Evolutionary conservation across 139 green algal species (phyloP).

Genomic region (Trebouxia sp.): DNA sequence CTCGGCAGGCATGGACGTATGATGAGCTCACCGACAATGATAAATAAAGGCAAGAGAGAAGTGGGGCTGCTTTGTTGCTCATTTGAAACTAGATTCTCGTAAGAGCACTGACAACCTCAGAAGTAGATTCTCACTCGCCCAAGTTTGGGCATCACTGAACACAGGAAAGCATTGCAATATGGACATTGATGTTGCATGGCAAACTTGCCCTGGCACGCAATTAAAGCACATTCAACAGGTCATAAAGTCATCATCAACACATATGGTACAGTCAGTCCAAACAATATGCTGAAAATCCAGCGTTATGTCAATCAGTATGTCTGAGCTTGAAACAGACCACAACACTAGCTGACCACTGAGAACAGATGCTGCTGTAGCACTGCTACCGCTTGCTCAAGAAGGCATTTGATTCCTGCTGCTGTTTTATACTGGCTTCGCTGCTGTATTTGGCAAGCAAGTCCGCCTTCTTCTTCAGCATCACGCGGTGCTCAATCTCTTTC

Average conservation of each 20-base stretch:
- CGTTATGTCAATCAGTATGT: background rate
- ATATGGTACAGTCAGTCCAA: background rate
- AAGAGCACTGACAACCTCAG: too few relatives aligned
- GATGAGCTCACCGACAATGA: too few relatives aligned
- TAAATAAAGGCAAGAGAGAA: too few relatives aligned
- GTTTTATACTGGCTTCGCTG: slow-evolving; percentile 57
- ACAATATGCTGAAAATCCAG: background rate
- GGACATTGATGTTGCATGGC: too few relatives aligned
- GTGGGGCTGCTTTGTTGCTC: too few relatives aligned
- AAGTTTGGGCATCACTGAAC: too few relatives aligned
- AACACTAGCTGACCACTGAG: background rate
- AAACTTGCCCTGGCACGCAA: too few relatives aligned
- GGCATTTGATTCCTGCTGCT: slow-evolving; percentile 76
- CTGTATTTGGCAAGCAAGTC: slow-evolving; percentile 89
- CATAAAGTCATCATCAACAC: background rate
- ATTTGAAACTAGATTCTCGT: too few relatives aligned
- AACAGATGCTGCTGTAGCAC: background rate
- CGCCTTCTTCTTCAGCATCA: slow-evolving; percentile 94
- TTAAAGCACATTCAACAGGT: too few relatives aligned
- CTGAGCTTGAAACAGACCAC: background rate
- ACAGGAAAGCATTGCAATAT: too few relatives aligned
- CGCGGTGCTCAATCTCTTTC: slow-evolving; percentile 87
- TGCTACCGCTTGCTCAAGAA: slow-evolving; percentile 70
- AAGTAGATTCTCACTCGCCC: too few relatives aligned
- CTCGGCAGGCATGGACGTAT: too few relatives aligned